Conservation (phyloP, 345 rosid genomes). For the Eucalyptus rudis region DNA sequence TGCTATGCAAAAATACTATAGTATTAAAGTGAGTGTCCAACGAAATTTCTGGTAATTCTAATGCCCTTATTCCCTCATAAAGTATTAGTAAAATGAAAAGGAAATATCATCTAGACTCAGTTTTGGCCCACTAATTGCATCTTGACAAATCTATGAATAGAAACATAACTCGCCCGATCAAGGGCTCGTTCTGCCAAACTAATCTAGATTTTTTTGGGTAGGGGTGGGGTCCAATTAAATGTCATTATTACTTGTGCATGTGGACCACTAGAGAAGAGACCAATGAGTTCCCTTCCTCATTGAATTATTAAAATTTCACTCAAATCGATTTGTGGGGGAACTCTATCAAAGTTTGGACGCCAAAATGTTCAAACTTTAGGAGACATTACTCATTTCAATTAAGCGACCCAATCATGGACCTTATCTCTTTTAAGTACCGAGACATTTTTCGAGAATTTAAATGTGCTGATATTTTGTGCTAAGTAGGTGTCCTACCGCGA, state of each 20-base stretch:
- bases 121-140: background rate
- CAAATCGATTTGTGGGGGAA: background rate
- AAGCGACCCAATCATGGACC: background rate
- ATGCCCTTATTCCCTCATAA: background rate
- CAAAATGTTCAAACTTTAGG: background rate
- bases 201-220: background rate
- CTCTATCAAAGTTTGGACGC: background rate
- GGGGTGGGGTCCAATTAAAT: background rate
- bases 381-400: background rate
- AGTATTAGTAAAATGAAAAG: background rate
- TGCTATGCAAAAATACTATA: too few species aligned
- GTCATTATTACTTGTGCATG: background rate
- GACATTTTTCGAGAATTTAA: background rate
- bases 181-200: background rate
- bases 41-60: too few species aligned
- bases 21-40: fast-evolving
- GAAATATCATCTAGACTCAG: background rate
- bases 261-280: background rate
- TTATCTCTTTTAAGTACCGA: background rate
- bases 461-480: background rate
- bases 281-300: background rate
- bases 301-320: background rate
- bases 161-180: too few species aligned
- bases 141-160: too few species aligned
- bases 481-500: background rate